Conservation (phyloP, 2,329 filamentous ascomycete genomes). For the Botryotinia convoluta region DNA sequence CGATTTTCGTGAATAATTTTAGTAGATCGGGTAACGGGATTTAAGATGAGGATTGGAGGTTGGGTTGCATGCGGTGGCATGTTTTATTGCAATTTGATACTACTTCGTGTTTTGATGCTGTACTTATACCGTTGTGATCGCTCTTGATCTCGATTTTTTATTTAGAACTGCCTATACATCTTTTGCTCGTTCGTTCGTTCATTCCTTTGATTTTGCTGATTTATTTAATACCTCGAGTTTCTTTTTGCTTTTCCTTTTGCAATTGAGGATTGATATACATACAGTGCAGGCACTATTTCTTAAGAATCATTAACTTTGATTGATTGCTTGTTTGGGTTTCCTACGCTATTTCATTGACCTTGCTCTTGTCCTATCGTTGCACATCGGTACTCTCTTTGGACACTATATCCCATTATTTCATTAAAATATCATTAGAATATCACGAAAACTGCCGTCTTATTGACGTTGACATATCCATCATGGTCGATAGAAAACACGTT, state of each 20-base stretch:
- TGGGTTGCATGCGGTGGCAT: background rate
- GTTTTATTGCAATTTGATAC: background rate
- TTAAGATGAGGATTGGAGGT: background rate
- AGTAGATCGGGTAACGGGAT: background rate
- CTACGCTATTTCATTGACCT: background rate
- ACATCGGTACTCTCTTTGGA: background rate
- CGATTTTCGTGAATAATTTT: background rate
- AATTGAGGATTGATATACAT: background rate
- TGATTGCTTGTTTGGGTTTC: background rate
- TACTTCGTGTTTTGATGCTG: background rate
- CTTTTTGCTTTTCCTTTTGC: background rate
- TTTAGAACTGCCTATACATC: background rate
- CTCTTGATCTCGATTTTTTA: background rate
- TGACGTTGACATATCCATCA: background rate
- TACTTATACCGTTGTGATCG: conserved; percentile 5
- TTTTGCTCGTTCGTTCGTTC: background rate
- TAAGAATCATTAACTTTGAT: background rate
- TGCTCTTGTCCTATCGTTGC: background rate
- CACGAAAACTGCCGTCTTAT: background rate
- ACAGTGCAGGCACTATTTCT: conserved; percentile 15
- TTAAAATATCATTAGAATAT: background rate
- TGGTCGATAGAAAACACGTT: background rate
- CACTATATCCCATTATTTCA: background rate
- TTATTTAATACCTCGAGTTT: background rate
- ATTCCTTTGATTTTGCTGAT: background rate